phyloP scores from a whole-genome alignment of 2,329 filamentous ascomycete species.

The Clonostachys solani region DNA sequence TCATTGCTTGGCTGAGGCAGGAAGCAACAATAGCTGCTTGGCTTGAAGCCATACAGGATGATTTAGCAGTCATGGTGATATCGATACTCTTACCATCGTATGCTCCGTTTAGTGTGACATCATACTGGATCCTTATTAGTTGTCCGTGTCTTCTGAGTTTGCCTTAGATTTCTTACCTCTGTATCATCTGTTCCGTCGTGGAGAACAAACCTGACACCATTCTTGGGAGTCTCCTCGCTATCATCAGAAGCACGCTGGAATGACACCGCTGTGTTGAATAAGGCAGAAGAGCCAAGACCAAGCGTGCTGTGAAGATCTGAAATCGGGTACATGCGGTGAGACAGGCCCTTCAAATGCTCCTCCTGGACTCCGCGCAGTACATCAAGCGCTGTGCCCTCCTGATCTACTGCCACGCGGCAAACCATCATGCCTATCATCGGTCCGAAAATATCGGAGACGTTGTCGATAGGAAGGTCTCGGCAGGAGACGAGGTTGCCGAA shows the following conservation, averaged over 20 bases:
- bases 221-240: too few relatives aligned
- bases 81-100: too few relatives aligned
- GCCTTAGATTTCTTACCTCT: too few relatives aligned
- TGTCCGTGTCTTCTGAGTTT: too few relatives aligned
- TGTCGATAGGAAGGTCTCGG: slow-evolving; percentile 43
- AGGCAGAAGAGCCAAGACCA: not conserved
- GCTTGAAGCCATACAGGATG: too few relatives aligned
- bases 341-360: slow-evolving; percentile 38
- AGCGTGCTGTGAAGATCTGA: slow-evolving; percentile 35
- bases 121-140: too few relatives aligned
- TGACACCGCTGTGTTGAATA: not conserved
- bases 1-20: too few relatives aligned
- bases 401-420: slow-evolving; percentile 27
- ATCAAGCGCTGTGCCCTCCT: not conserved
- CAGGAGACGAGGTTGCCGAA: slow-evolving; percentile 52
- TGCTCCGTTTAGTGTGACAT: too few relatives aligned
- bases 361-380: slow-evolving; percentile 18
- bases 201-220: too few relatives aligned
- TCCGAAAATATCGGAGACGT: slow-evolving; percentile 43
- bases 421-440: slow-evolving; percentile 52
- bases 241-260: not conserved
- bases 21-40: too few relatives aligned
- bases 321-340: slow-evolving; percentile 43
- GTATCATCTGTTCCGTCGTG: too few relatives aligned
- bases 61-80: too few relatives aligned